Evolutionary conservation across 176 grass and related monocot genomes (phyloP), one percentile per base, ranked within the genome.

Genomic region (Pharus latifolius): DNA sequence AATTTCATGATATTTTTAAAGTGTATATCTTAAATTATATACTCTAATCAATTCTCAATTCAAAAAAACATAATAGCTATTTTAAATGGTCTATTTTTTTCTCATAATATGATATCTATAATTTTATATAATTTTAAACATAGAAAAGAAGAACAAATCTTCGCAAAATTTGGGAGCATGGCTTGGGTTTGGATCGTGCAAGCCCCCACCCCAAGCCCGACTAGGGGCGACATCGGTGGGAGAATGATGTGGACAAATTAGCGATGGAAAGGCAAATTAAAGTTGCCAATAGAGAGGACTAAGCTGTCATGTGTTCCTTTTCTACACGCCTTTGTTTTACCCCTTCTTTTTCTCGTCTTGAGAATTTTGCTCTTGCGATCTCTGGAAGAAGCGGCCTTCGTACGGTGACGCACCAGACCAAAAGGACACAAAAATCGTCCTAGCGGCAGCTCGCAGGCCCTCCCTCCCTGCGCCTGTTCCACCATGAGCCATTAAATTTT

Each of bases 301-400:
- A 49, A 20, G 51, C 70, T 20, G 43, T 17, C 47, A 26, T 13
- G 60, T 32, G 58, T n/a, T 8, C 24, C 55, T 63, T 80, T 80
- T 75, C 83, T 63, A 85, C 76, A 5, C 76, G 70, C 28, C 55
- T 75, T 82, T 45, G 62, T 40, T 75, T 78, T 59, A n/a, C n/a
- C n/a, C n/a, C n/a, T 48, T 38, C 57, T 83, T 65, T 51, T 5
- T 30, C 16, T 1, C 13, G 3, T 22, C 35, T 38, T 38, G 4
- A 48, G 65, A 49, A 85, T 65, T 59, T 42, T 26, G 65, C 3
- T 30, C 65, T 18, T 49, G 61, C 67, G 35, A 44, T 33, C 37
- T 78, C 74, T 78, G 35, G 29, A 77, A 77, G 37, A 23, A 10
- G 26, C 10, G 3, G 30, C 23, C 3, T 23, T 10, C 20, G 62